phyloP scores from a whole-genome alignment of 371 early-diverging fungal species.

The Rhizopus delemar region DNA sequence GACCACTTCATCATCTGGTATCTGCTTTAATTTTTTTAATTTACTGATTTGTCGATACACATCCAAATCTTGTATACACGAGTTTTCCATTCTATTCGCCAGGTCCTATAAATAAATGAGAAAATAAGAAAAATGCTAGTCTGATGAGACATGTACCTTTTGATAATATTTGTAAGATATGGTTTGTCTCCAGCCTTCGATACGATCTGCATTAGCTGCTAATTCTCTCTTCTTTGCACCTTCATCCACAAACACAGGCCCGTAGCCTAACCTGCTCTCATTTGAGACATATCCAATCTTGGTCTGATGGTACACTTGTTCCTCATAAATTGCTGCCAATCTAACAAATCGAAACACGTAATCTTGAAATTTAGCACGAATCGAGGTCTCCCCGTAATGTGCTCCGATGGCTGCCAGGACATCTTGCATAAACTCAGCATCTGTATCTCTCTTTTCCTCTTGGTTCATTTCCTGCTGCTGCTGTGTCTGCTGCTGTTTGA shows the following conservation, averaged over 20 bases:
- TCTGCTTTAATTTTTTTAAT: slow-evolving; percentile 56
- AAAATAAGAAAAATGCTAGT: background rate
- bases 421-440: slow-evolving; percentile 69
- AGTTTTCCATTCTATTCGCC: slow-evolving; percentile 58
- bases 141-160: slow-evolving; percentile 35
- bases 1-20: slow-evolving; percentile 67
- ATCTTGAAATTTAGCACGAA: slow-evolving; percentile 85
- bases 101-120: slow-evolving; percentile 37
- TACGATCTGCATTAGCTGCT: slow-evolving; percentile 66
- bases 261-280: slow-evolving; percentile 62
- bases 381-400: slow-evolving; percentile 84
- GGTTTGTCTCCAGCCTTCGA: slow-evolving; percentile 85
- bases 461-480: background rate
- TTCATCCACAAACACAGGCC: slow-evolving; percentile 75
- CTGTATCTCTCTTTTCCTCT: slow-evolving; percentile 37
- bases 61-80: slow-evolving; percentile 69
- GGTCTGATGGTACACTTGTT: slow-evolving; percentile 66
- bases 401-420: slow-evolving; percentile 76
- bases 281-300: slow-evolving; percentile 52
- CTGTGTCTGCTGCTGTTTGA: slow-evolving; percentile 13
- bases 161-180: slow-evolving; percentile 69
- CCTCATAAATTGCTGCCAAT: slow-evolving; percentile 78
- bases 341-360: slow-evolving; percentile 84
- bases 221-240: slow-evolving; percentile 62
- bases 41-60: slow-evolving; percentile 67